These are phyloP conservation scores for Leccinum aurantiacum DNA, from an alignment of 768 basidiomycete genomes.

Conservation along the genomic window DNA sequence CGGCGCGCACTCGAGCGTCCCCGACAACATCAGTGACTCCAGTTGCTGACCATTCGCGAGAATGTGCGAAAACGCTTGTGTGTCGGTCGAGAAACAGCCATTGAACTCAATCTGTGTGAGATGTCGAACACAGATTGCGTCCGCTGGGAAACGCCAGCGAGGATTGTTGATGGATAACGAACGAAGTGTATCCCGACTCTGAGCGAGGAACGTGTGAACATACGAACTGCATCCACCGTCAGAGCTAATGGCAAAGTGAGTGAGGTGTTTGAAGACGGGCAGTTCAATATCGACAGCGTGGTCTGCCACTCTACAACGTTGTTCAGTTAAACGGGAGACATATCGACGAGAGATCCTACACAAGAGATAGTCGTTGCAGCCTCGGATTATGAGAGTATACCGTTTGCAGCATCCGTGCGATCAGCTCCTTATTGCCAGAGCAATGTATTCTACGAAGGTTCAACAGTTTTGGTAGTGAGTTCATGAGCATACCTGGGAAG, in stretches of 20 bases:
- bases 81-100: constrained; percentile 51
- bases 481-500: constrained; percentile 61
- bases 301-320: constrained; percentile 33
- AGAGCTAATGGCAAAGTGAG: constrained; percentile 57
- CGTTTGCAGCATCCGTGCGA: constrained; percentile 51
- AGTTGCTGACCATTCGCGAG: constrained; percentile 63
- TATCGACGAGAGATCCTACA: constrained; percentile 36
- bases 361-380: constrained; percentile 57
- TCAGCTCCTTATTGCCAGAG: constrained; percentile 53
- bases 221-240: constrained; percentile 42
- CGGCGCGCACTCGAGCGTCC: constrained; percentile 50
- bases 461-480: constrained; percentile 61
- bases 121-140: constrained; percentile 57
- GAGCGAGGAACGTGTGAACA: constrained; percentile 47
- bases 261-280: constrained; percentile 53
- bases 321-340: background rate
- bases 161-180: constrained; percentile 55
- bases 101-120: constrained; percentile 63
- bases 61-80: constrained; percentile 57
- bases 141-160: constrained; percentile 58
- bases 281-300: constrained; percentile 45
- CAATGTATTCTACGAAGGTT: constrained; percentile 63
- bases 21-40: constrained; percentile 59
- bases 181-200: constrained; percentile 53
- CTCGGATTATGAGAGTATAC: constrained; percentile 53